phyloP scores from a whole-genome alignment of 768 basidiomycete genomes.

The Suillus tomentosus region DNA sequence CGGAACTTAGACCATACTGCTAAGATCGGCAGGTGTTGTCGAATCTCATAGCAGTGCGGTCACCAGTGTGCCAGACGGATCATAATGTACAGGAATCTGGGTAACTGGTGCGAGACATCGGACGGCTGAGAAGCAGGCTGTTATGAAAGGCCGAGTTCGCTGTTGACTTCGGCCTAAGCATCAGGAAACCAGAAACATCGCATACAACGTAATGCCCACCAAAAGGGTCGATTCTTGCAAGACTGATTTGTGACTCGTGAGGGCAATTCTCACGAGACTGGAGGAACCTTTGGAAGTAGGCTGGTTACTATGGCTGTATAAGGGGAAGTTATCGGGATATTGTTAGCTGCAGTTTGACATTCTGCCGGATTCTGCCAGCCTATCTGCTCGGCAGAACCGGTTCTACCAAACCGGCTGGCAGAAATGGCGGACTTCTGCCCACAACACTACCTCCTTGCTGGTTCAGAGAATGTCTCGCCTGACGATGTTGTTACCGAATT shows the following conservation, averaged over 20 bases:
- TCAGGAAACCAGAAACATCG: background rate
- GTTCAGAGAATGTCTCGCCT: too few species aligned
- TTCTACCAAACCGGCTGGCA: too few species aligned
- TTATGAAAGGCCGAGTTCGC: background rate
- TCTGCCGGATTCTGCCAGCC: too few species aligned
- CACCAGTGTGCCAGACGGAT: background rate
- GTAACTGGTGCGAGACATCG: background rate
- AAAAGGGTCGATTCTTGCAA: background rate
- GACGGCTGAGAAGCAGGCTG: background rate
- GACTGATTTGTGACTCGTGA: background rate
- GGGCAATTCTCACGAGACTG: background rate
- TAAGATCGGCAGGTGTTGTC: too few species aligned
- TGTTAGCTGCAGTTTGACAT: too few species aligned
- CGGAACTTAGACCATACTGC: too few species aligned
- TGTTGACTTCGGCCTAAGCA: background rate
- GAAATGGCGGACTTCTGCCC: too few species aligned
- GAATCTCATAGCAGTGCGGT: background rate
- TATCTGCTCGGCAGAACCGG: too few species aligned
- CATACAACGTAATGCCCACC: background rate
- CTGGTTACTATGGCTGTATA: too few species aligned
- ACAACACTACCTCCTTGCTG: too few species aligned
- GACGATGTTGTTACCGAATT: too few species aligned
- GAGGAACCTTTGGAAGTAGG: background rate
- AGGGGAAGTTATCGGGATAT: too few species aligned
- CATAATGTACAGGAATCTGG: background rate